Evolutionary conservation across 2,329 filamentous ascomycete species (phyloP), one percentile per base, ranked within the genome.

Genomic region (Triangularia verruculosa): DNA sequence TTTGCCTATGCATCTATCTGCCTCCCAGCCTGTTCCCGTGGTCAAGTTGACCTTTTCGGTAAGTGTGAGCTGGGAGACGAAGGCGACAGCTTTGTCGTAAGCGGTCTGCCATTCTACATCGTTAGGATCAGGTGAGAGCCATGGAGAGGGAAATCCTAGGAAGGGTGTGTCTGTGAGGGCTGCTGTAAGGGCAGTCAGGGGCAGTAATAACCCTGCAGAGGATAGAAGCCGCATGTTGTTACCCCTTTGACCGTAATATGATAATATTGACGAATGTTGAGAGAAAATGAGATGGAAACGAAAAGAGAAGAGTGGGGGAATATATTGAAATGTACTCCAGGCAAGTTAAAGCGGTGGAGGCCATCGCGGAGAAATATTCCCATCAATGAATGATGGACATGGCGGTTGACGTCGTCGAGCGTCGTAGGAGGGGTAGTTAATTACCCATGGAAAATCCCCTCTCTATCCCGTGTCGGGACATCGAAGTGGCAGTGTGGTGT

Each of bases 41-140:
- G 89, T 92, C 66, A 93, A 74, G 72, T 92, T 92, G 72, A 92
- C 87, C 75, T 92, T 92, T 75, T 92, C 89, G 4, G 85, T 77
- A 58, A 92, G 77, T 1, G 89, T 91, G 72, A 93, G 78, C 69
- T 87, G 81, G 30, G 82, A 82, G 20, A 92, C 88, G 66, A 92
- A 89, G 3, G 15, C 59, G 4, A 47, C n/a, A 7, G 82, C 82
- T 52, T 83, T 80, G 0, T 89, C 89, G 71, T 86, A 87, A 12
- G 77, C 76, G 71, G 90, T 88, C 12, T 89, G 88, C 17, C 81
- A 80, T 6, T 80, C 81, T 88, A 89, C 91, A 34, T 70, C 73
- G 0, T 57, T 7, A 3, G 43, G 61, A 22, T 61, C 51, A 20
- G 32, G 28, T 15, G 62, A 28, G 20, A 52, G 59, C 66, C 66